Conservation (phyloP, 768 basidiomycete species). For the Xerocomellus chrysenteron region DNA sequence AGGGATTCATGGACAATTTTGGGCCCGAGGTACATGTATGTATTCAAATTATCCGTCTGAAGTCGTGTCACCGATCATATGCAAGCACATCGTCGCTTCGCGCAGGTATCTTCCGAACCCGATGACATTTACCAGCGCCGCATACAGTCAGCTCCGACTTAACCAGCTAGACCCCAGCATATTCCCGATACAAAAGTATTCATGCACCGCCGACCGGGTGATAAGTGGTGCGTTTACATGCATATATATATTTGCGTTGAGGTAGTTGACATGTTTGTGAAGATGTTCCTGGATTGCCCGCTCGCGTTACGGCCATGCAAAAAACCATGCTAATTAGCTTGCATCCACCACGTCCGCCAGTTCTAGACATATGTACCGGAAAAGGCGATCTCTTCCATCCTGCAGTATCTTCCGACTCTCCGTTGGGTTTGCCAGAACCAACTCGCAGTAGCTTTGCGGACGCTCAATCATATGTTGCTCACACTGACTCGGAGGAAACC, state of each 20-base stretch:
- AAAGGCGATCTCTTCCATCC: constrained; percentile 34
- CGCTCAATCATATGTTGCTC: constrained; percentile 27
- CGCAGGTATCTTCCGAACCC: constrained; percentile 58
- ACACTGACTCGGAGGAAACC: background rate
- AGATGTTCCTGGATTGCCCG: constrained; percentile 46
- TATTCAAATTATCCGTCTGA: constrained; percentile 2
- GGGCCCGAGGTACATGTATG: constrained; percentile 59
- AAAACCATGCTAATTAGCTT: constrained; percentile 43
- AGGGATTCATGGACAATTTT: constrained; percentile 70
- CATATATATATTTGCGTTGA: background rate
- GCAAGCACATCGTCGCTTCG: constrained; percentile 75
- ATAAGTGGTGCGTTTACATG: constrained; percentile 34
- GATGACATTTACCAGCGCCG: constrained; percentile 72
- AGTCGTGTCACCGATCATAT: background rate
- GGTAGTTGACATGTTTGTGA: constrained; percentile 8
- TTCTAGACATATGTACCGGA: constrained; percentile 28
- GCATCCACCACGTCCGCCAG: constrained; percentile 47
- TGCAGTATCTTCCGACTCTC: constrained; percentile 13
- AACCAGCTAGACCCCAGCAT: constrained; percentile 67
- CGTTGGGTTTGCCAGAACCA: constrained; percentile 22
- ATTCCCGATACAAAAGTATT: constrained; percentile 68
- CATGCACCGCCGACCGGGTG: constrained; percentile 38
- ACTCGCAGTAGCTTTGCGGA: constrained; percentile 41
- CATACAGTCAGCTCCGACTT: constrained; percentile 69
- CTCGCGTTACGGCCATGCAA: constrained; percentile 42